Base-by-base conservation (phyloP, 805 yeast species). In the Brettanomyces custersianus region DNA sequence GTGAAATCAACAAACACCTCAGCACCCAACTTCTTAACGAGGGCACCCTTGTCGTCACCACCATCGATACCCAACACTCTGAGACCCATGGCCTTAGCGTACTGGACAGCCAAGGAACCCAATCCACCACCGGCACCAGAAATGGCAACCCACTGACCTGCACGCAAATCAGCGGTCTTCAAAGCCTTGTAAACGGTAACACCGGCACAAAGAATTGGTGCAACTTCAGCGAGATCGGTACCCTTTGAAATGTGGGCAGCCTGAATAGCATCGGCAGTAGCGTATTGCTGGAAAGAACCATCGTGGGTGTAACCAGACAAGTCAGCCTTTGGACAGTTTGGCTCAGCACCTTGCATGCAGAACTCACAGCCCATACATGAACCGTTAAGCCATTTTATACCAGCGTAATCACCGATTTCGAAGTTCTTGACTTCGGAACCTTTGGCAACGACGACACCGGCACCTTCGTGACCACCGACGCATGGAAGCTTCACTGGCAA, bases 361-460 rank as follows among this genome's bases (percentile, higher is more conserved):
- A 29, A 35, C 23, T 35, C 37, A 29, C 37, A 35, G 19, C 33
- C 33, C 32, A 35, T 29, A 18, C 37, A 35, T 8, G 37, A 35
- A 17, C 32, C 33, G 21, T 35, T 35, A 18, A 35, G 62, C 80
- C 80, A 73, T 54, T 73, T 73, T 50, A 73, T 57, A 51, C 80
- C 80, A 35, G 79, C 80, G 40, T 52, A 64, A 49, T 73, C 80
- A 52, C 80, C 80, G 40, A 73, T 52, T 47, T 72, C 58, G 65
- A 29, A 35, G 33, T 35, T 35, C 33, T 35, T 35, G 18, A 35
- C 37, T 20, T 29, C 32, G 16, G 37, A 35, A 23, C 37, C 37
- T 18, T 15, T 28, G 28, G 33, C 37, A 27, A 35, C 37, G 17
- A 35, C 37, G 20, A 35, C 29, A 35, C 37, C 37, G 27, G 37